Conservation (phyloP, 495 filamentous ascomycete genomes). For the Daldinia bambusicola region DNA sequence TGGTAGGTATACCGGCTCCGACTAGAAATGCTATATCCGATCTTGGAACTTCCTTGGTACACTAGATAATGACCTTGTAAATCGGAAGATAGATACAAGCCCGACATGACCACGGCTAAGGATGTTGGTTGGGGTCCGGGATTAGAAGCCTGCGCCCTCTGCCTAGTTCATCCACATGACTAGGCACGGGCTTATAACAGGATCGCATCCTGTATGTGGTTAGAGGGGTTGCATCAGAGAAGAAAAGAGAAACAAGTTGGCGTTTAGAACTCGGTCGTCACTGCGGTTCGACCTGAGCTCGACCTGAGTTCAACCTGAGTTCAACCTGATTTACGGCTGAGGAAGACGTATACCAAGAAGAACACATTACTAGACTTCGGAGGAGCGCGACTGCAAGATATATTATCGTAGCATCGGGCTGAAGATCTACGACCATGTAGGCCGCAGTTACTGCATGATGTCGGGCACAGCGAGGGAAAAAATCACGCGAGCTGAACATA, state of each 20-base stretch:
- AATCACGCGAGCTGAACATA: slow-evolving; percentile 24
- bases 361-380: slow-evolving; percentile 14
- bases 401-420: slow-evolving; percentile 32
- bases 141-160: slow-evolving; percentile 40
- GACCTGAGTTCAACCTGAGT: background rate
- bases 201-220: slow-evolving; percentile 36
- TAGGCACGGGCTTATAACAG: slow-evolving; percentile 36
- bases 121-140: slow-evolving; percentile 41
- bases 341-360: slow-evolving; percentile 9
- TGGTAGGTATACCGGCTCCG: slow-evolving; percentile 23
- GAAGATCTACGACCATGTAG: slow-evolving; percentile 23
- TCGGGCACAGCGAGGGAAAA: slow-evolving; percentile 17
- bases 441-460: slow-evolving; percentile 17
- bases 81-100: slow-evolving; percentile 18
- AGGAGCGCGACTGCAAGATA: slow-evolving; percentile 17
- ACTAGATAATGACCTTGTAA: slow-evolving; percentile 13
- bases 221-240: slow-evolving; percentile 31
- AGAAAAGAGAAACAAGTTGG: slow-evolving; percentile 27
- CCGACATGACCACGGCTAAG: slow-evolving; percentile 25
- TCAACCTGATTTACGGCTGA: slow-evolving; percentile 7
- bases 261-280: slow-evolving; percentile 15
- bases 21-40: slow-evolving; percentile 16
- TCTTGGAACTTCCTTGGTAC: slow-evolving; percentile 17
- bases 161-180: slow-evolving; percentile 37
- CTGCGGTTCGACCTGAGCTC: slow-evolving; percentile 7